A percentile compares a stretch with the other conserved stretches of the same genome.
Conservation (phyloP, 805 yeast genomes). For the Lipomyces mesembrius region DNA sequence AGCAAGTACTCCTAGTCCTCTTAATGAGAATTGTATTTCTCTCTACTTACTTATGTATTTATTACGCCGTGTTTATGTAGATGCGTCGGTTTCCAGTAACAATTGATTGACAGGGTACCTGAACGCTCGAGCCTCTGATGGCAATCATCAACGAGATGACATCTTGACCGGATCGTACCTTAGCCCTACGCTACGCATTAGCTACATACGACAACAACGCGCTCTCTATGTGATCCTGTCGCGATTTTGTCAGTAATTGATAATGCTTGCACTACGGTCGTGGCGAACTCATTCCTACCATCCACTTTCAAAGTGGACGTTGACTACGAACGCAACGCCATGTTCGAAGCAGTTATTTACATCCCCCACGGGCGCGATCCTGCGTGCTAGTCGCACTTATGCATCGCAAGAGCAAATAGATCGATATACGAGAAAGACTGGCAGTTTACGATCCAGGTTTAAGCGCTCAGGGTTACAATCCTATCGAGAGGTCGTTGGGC, state of each 20-base stretch:
- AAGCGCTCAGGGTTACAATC: not conserved
- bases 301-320: not conserved
- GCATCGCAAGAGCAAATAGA: conserved; percentile 23
- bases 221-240: not conserved
- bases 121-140: no score
- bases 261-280: not conserved
- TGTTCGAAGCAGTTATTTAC: not conserved
- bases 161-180: not conserved
- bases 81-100: no score
- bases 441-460: conserved; percentile 1
- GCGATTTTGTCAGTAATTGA: not conserved
- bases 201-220: not conserved
- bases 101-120: no score
- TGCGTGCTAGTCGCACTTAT: not conserved
- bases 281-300: not conserved
- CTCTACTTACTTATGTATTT: no score
- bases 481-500: not conserved
- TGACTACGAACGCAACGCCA: not conserved
- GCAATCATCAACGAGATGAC: not conserved
- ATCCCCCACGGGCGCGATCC: not conserved
- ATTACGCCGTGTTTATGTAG: no score
- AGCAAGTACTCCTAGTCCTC: no score
- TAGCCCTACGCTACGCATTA: not conserved
- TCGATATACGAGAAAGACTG: conserved; percentile 4
- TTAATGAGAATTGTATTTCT: no score